Conservation (phyloP, 2,329 filamentous ascomycete species). For the Stachybotrys chartarum region DNA sequence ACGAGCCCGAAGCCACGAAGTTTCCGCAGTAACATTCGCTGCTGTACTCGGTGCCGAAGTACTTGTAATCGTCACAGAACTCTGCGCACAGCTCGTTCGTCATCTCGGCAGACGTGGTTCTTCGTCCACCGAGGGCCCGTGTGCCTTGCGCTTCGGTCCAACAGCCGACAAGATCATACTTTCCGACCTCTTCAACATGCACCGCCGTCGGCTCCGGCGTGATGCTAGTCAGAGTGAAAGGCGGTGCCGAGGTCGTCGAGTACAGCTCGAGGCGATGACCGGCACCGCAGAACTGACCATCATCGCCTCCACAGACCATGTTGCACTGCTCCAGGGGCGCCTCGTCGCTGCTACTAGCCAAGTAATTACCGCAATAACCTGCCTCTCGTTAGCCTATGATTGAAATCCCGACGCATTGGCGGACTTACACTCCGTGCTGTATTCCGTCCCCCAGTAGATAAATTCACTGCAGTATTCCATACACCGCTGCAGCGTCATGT, state of each 20-base stretch:
- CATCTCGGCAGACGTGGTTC: slow-evolving; percentile 18
- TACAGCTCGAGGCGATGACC: slow-evolving; percentile 36
- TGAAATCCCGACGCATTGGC: neutral
- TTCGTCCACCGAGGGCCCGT: slow-evolving; percentile 24
- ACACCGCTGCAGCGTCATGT: slow-evolving; percentile 43
- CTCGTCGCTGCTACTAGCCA: slow-evolving; percentile 19
- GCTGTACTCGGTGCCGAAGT: slow-evolving; percentile 33
- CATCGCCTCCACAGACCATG: slow-evolving; percentile 33
- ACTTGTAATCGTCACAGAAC: slow-evolving; percentile 27
- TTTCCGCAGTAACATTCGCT: slow-evolving; percentile 32
- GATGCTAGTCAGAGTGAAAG: slow-evolving; percentile 11
- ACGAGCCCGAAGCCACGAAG: slow-evolving; percentile 17
- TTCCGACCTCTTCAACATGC: neutral
- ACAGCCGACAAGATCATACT: slow-evolving; percentile 30
- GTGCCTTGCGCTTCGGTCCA: slow-evolving; percentile 28
- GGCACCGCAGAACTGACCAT: slow-evolving; percentile 33
- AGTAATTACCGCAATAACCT: slow-evolving; percentile 41
- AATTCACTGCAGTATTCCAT: slow-evolving; percentile 37
- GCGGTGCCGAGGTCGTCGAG: slow-evolving; percentile 29
- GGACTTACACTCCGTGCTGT: slow-evolving; percentile 39
- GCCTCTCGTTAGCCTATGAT: neutral
- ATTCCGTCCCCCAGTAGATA: slow-evolving; percentile 44
- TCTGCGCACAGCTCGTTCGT: slow-evolving; percentile 24
- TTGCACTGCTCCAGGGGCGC: slow-evolving; percentile 25
- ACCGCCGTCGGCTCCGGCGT: slow-evolving; percentile 16